Percentiles rank a stretch among this genome's conserved stretches.
Evolutionary conservation across 148 eudicot species (phyloP).

Genomic region (Amaranthus cruentus): DNA sequence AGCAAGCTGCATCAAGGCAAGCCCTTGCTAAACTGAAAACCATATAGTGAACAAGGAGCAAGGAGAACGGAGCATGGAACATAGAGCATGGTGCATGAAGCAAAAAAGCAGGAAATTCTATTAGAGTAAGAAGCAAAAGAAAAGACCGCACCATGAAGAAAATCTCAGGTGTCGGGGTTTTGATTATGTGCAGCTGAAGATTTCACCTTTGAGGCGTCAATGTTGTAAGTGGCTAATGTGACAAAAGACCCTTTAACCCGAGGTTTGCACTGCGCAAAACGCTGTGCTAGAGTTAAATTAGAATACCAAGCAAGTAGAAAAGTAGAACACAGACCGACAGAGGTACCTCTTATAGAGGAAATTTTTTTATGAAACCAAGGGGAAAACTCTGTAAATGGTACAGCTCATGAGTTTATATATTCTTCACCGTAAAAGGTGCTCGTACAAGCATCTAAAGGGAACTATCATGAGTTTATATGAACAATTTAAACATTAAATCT

Average conservation of each 20-base stretch:
- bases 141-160: not conserved
- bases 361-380: not conserved
- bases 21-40: not conserved
- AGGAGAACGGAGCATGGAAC: no score
- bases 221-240: not conserved
- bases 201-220: not conserved
- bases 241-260: not conserved
- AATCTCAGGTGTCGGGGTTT: not conserved
- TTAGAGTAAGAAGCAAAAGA: no score
- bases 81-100: no score
- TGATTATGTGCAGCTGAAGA: not conserved
- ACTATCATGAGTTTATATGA: not conserved
- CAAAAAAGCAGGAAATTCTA: not conserved
- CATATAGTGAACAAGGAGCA: not conserved
- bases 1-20: not conserved
- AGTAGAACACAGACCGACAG: not conserved
- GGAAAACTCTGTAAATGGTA: conserved; percentile 6
- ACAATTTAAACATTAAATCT: conserved; percentile 5
- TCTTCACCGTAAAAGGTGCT: not conserved
- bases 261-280: not conserved
- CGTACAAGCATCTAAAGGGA: not conserved
- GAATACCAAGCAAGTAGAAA: not conserved
- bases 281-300: not conserved
- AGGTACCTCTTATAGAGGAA: not conserved
- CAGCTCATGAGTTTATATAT: conserved; percentile 7